Evolutionary conservation across 345 rosid genomes (phyloP).

Genomic region (rapeseed (Brassica napus)): DNA sequence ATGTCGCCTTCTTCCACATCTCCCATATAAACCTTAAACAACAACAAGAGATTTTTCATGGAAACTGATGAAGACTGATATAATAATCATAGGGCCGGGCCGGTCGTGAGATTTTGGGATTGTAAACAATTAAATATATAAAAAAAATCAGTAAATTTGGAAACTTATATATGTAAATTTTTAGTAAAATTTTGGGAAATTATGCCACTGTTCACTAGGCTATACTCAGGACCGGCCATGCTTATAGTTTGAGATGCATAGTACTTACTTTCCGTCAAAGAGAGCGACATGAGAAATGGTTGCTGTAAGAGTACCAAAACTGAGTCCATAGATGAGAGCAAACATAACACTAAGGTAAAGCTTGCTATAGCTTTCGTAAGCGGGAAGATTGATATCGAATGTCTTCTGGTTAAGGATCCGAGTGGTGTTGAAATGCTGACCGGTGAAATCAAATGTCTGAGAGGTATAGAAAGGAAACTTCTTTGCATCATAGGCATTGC

Average conservation of each 20-base stretch:
- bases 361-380: slow-evolving; percentile 60
- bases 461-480: slow-evolving; percentile 57
- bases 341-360: slow-evolving; percentile 63
- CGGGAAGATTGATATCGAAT: slow-evolving; percentile 44
- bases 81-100: not conserved
- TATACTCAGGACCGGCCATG: not conserved
- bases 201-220: not conserved
- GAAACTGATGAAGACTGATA: not conserved
- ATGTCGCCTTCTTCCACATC: slow-evolving; percentile 57
- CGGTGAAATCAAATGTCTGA: slow-evolving; percentile 43
- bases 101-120: not conserved
- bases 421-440: slow-evolving; percentile 49
- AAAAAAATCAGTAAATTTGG: not conserved
- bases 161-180: no score
- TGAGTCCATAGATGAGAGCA: slow-evolving; percentile 61
- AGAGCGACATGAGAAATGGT: slow-evolving; percentile 72
- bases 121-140: not conserved
- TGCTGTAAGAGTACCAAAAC: slow-evolving; percentile 56
- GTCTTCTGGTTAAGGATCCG: slow-evolving; percentile 49
- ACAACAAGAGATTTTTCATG: not conserved
- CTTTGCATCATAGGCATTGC: slow-evolving; percentile 48
- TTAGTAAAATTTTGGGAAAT: not conserved
- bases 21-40: slow-evolving; percentile 46
- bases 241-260: not conserved
- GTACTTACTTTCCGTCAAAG: slow-evolving; percentile 67